These are phyloP conservation scores for Byssochlamys sp. DNA, from an alignment of 2,329 filamentous ascomycete species.

Conservation along the genomic window DNA sequence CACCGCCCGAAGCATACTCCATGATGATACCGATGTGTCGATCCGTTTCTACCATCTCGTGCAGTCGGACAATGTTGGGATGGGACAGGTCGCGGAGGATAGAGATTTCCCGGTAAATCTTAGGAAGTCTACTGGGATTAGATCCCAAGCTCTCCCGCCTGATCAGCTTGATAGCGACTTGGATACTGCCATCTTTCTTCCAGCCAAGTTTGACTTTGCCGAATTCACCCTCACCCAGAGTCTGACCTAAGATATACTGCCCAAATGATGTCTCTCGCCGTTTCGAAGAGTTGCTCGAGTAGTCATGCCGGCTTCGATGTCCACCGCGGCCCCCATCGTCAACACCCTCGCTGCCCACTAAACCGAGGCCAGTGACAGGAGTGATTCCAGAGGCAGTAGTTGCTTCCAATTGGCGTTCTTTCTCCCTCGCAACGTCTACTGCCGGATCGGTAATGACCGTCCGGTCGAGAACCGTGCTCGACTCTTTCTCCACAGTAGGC, in stretches of 20 bases:
- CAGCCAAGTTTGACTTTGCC: conserved; percentile 97
- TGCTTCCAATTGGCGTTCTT: conserved; percentile 58
- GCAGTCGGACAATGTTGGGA: conserved; percentile 89
- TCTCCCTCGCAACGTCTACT: conserved; percentile 62
- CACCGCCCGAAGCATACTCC: conserved; percentile 93
- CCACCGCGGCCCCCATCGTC: conserved; percentile 32
- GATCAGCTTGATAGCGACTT: conserved; percentile 97
- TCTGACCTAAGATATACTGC: conserved; percentile 90
- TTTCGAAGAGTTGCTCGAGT: conserved; percentile 40
- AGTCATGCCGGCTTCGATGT: conserved; percentile 46
- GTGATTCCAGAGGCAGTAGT: conserved; percentile 34
- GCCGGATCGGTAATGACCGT: conserved; percentile 67
- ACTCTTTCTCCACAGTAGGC: conserved; percentile 57
- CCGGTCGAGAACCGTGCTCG: conserved; percentile 68
- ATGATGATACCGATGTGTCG: conserved; percentile 95
- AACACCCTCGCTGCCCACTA: conserved; percentile 42
- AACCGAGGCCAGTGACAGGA: conserved; percentile 39
- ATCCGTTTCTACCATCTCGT: conserved; percentile 98
- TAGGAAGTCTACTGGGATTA: conserved; percentile 80
- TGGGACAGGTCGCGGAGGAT: conserved; percentile 82
- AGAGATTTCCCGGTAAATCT: conserved; percentile 93
- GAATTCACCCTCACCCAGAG: conserved; percentile 93
- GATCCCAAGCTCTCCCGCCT: conserved; percentile 79
- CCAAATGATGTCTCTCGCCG: conserved; percentile 81
- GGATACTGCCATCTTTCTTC: conserved; percentile 87